Evolutionary conservation across 495 filamentous ascomycete species (phyloP), one percentile per base, ranked within the genome.

Genomic region (Haplographium delicatum): DNA sequence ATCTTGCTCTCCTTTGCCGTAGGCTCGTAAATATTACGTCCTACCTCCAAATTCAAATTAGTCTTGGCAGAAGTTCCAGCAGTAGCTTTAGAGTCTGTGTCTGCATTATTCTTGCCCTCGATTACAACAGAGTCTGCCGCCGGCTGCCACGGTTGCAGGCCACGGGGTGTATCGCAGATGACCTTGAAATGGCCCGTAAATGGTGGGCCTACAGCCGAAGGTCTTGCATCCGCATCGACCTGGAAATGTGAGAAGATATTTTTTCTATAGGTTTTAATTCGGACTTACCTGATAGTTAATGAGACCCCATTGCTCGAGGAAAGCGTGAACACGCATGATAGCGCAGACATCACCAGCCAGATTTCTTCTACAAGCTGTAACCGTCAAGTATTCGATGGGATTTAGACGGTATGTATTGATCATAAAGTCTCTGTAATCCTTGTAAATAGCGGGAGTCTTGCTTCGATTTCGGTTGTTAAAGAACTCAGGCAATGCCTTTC

Each of bases 381-480:
- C 89, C 13, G 94, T 98, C 33, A 98, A 75, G 62, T 98, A 98
- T 67, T 98, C 93, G 22, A 88, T 77, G 2, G 93, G 93, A 64
- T 96, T 97, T 41, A 98, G 69, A 18, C 93, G 81, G 68, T 98
- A 98, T 15, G 93, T 95, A 65, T 97, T 97, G 67, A 98, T 91
- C 93, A 98, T 98, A 68, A 98, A 98, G 62, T 97, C 91, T 52
- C 93, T 83, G 67, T 97, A 97, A 63, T 98, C 93, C 68, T 96
- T 96, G 68, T 97, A 98, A 13, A 96, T 87, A n/a, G 89, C 83
- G 4, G 87, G 83, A 0, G 93, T 98, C 72, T 98, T 98, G 79
- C 91, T 96, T 61, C 93, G 86, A 66, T 98, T 98, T 33, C 94
- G 80, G 66, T 81, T 89, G 70, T 97, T 96, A 78, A 98, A 98